Percentiles rank a stretch among this genome's conserved stretches.
phyloP scores from a whole-genome alignment of 306 rosid genomes.

The Acmispon strigosus region DNA sequence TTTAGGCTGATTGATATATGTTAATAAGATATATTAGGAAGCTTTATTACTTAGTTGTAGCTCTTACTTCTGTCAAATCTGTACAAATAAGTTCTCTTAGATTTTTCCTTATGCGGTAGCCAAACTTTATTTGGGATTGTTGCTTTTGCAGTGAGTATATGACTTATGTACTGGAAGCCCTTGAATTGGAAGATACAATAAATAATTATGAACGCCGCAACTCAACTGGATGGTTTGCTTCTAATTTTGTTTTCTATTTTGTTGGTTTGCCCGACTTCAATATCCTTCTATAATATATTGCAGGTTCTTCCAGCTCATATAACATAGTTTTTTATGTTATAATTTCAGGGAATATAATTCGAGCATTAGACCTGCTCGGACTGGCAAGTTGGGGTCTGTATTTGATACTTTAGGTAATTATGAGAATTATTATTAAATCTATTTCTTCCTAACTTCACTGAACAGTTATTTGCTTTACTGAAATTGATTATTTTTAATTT shows the following conservation, averaged over 20 bases:
- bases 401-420: conserved; percentile 68
- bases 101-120: conserved; percentile 5
- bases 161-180: conserved; percentile 72
- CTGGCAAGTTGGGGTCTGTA: conserved; percentile 63
- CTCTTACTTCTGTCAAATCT: neutral
- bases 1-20: conserved; percentile 3
- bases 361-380: conserved; percentile 63
- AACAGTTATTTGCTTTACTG: neutral
- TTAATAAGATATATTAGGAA: neutral
- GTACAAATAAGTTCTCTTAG: conserved; percentile 5
- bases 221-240: conserved; percentile 87
- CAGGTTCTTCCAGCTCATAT: conserved; percentile 20
- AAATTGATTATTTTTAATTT: neutral
- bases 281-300: neutral
- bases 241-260: conserved; percentile 9
- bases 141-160: conserved; percentile 76
- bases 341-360: conserved; percentile 80
- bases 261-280: neutral
- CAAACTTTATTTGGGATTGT: conserved; percentile 25
- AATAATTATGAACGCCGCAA: conserved; percentile 66
- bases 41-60: neutral
- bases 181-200: conserved; percentile 88
- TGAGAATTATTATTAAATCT: conserved; percentile 7
- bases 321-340: conserved; percentile 3
- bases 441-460: neutral